These are phyloP conservation scores for Fusarium sp. DNA, from an alignment of 2,329 filamentous ascomycete species.

Conservation along the genomic window DNA sequence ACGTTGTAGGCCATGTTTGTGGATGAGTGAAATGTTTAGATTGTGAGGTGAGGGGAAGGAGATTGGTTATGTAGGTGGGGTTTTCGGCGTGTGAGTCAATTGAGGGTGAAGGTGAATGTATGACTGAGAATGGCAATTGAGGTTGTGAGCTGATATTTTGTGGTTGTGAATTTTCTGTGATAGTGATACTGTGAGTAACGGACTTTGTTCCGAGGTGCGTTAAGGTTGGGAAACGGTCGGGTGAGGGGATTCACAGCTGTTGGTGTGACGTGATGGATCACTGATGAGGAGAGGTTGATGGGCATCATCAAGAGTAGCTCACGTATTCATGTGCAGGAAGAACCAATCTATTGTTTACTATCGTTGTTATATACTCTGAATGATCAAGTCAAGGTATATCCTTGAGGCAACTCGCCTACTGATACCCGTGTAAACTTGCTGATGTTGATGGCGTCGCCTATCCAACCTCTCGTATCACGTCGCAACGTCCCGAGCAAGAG, in stretches of 20 bases:
- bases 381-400: neutral
- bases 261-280: neutral
- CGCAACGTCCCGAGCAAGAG: neutral
- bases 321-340: neutral
- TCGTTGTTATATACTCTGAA: neutral
- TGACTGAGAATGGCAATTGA: neutral
- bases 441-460: neutral
- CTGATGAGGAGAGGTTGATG: neutral
- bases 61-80: slow-evolving; percentile 33
- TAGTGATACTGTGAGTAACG: slow-evolving; percentile 18
- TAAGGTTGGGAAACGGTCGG: neutral
- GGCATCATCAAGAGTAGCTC: neutral
- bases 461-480: neutral
- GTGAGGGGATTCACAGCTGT: neutral
- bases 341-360: neutral
- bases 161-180: slow-evolving; percentile 2
- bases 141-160: neutral
- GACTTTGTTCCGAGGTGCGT: slow-evolving; percentile 1
- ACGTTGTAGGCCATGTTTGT: slow-evolving; percentile 45
- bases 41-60: neutral
- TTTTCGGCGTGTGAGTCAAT: slow-evolving; percentile 33
- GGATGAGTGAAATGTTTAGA: neutral
- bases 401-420: neutral
- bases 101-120: neutral
- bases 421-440: neutral